These are phyloP conservation scores for Carallia pectinifolia DNA, from an alignment of 345 rosid species.

Conservation along the genomic window DNA sequence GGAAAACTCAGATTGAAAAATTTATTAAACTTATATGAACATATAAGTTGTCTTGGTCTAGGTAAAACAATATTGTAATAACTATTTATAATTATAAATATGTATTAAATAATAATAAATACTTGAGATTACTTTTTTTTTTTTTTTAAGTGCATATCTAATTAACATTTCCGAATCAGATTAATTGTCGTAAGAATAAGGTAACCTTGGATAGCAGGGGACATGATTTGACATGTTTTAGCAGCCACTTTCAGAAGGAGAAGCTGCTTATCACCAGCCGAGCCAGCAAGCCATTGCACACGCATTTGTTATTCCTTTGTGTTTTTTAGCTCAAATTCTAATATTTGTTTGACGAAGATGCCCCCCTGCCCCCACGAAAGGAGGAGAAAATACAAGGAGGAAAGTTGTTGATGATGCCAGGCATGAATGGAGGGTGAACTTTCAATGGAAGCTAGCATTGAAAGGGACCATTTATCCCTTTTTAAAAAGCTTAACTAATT, in stretches of 20 bases:
- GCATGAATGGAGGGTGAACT: constrained; percentile 22
- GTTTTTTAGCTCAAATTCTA: background rate
- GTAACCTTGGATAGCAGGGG: background rate
- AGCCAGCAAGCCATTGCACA: background rate
- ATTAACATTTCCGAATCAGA: background rate
- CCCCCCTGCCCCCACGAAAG: background rate
- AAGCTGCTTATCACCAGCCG: background rate
- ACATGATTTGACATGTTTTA: background rate
- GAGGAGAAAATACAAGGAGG: background rate
- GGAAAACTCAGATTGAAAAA: too few species aligned
- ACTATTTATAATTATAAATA: too few species aligned
- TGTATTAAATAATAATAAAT: too few species aligned
- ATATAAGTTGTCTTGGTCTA: too few species aligned
- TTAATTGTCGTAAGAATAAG: background rate
- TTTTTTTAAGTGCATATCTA: too few species aligned
- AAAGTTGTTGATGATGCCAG: constrained; percentile 21
- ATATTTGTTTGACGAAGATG: background rate
- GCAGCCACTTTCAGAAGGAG: background rate
- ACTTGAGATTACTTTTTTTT: too few species aligned
- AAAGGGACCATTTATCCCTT: constrained; percentile 19
- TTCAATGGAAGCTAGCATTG: constrained; percentile 19
- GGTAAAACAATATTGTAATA: too few species aligned
- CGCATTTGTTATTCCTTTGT: background rate
- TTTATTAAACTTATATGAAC: too few species aligned
- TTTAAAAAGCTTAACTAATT: background rate